Base-by-base conservation (phyloP, 2,329 filamentous ascomycete genomes). In the Mariannaea sp. region DNA sequence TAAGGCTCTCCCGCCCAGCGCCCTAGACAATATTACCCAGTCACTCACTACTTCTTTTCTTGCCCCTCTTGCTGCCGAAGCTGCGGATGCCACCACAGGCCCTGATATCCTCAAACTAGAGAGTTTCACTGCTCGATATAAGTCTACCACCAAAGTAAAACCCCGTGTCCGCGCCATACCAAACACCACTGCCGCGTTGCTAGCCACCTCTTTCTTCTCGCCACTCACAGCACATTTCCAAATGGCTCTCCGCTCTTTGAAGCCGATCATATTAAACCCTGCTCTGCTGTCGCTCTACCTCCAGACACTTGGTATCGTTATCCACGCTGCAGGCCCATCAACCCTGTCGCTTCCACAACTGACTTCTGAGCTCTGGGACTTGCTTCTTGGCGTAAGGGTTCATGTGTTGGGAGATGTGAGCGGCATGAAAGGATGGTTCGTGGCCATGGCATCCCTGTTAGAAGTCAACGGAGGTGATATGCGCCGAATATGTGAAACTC, bases 71-170 rank as follows among this genome's bases (percentile, higher is more conserved):
- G 92, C 93, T 1, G 86, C 90, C 30, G 79, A 85, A 53, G 90
- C 92, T 2, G 92, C 92, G 33, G 92, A 97, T 67, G 80, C 86
- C 17, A 79, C 85, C 6, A 87, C 88, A 0, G 92, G 93, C 0
- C 92, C 94, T 0, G 85, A 92, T 60, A 83, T 88, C 5, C 83
- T 99, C 39, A 97, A 97, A 74, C 83, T 97, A 17, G 86, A 90
- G 22, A 96, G 88, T 2, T 96, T 97, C 72, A 93, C 88, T 9
- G 90, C 89, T 0, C 71, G 68, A 2, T 71, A 72, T 62, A 78
- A 67, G 55, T 65, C 67, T 30, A 70, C 58, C 47, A 54, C 64
- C 1, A 70, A 70, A 53, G 41, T 65, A 14, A 73, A 67, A 51
- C 75, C 75, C 1, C 75, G 76, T 13, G 60, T 78, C 24, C 81